Evolutionary conservation across 164 flowering plant species (phyloP).

Genomic region (Nymphaea thermarum): DNA sequence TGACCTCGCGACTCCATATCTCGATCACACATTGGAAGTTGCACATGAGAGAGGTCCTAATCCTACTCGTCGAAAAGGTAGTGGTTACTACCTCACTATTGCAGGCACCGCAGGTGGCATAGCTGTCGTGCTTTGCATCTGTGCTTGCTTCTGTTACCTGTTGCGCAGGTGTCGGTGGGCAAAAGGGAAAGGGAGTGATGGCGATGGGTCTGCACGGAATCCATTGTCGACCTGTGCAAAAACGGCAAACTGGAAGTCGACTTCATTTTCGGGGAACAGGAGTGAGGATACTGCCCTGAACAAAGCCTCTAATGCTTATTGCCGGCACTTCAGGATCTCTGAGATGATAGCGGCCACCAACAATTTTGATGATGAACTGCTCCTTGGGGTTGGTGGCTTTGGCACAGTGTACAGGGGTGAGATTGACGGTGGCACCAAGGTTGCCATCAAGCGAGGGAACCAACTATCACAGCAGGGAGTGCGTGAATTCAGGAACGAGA

Average conservation of each 20-base stretch:
- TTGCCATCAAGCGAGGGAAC: constrained; percentile 79
- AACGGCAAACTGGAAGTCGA: constrained; percentile 9
- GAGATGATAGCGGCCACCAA: constrained; percentile 76
- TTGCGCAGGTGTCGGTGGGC: background rate
- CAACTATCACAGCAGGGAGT: constrained; percentile 57
- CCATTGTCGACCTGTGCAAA: background rate
- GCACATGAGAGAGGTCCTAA: too few species aligned
- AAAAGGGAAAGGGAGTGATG: constrained; percentile 19
- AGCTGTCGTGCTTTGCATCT: constrained; percentile 9
- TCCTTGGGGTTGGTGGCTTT: constrained; percentile 74
- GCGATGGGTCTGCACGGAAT: background rate
- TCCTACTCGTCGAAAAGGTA: too few species aligned
- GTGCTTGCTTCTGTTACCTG: background rate
- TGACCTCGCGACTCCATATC: constrained; percentile 52
- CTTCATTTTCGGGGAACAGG: background rate
- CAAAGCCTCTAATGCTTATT: constrained; percentile 14
- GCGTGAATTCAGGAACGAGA: constrained; percentile 15
- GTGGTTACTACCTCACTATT: constrained; percentile 1
- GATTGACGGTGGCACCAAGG: constrained; percentile 59
- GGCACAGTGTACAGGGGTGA: constrained; percentile 77
- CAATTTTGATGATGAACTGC: constrained; percentile 50
- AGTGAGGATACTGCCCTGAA: constrained; percentile 19
- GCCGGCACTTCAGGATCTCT: constrained; percentile 13
- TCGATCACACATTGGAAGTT: background rate
- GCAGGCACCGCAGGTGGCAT: constrained; percentile 20